phyloP scores from a whole-genome alignment of 2,329 filamentous ascomycete genomes.

The Diaporthe citrichinensis region DNA sequence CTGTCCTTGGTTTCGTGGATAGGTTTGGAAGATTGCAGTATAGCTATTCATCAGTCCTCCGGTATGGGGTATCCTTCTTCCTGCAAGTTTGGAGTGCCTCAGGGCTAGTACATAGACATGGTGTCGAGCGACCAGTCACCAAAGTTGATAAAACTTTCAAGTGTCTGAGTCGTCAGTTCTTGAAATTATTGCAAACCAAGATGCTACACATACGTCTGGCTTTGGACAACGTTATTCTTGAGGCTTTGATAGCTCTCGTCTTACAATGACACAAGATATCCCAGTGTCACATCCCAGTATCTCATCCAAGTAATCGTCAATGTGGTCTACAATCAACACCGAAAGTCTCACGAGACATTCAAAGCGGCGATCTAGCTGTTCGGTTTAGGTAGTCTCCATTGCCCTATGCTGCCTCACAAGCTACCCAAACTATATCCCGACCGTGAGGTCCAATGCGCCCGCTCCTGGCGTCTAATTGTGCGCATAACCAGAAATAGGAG shows the following conservation, averaged over 20 bases:
- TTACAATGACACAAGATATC: no score
- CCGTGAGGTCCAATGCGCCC: background rate
- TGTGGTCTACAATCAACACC: no score
- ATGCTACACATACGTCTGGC: no score
- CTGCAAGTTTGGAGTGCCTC: no score
- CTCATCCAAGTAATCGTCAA: no score
- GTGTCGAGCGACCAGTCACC: background rate
- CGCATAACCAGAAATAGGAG: background rate
- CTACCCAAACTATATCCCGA: background rate
- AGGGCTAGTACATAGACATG: background rate
- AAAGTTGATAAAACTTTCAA: no score
- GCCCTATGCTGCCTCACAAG: background rate
- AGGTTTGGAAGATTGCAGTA: no score
- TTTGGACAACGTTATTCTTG: no score
- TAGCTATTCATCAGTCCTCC: background rate
- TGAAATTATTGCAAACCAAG: no score
- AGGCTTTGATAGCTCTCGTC: no score
- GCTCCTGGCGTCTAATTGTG: background rate
- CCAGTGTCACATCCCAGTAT: no score
- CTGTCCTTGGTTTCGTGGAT: background rate
- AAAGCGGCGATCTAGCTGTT: background rate
- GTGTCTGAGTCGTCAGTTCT: no score
- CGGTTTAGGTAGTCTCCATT: background rate
- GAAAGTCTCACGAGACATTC: background rate
- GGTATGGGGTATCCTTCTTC: fast-evolving